These are phyloP conservation scores for Hypoxylon sp. DNA, from an alignment of 2,329 filamentous ascomycete genomes.

Conservation along the genomic window DNA sequence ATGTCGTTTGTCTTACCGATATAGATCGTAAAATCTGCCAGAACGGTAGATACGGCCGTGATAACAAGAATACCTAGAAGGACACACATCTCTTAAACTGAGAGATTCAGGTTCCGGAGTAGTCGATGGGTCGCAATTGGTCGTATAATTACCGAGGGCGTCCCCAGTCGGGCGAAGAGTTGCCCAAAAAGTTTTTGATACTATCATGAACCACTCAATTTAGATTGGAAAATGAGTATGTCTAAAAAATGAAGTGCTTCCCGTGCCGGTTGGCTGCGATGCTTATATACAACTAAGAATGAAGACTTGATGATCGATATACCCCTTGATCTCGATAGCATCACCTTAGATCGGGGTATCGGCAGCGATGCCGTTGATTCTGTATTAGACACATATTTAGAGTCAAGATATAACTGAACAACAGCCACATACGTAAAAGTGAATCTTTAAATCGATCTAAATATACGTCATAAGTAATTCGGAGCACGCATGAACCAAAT, in stretches of 20 bases:
- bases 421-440: constrained; percentile 33
- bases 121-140: neutral
- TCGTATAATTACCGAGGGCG: constrained; percentile 4
- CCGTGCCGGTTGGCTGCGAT: neutral
- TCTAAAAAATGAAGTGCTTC: neutral
- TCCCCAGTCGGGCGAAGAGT: constrained; percentile 21
- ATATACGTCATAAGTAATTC: constrained; percentile 7
- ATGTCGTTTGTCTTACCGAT: constrained; percentile 39
- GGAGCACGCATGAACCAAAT: neutral
- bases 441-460: neutral
- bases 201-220: constrained; percentile 6
- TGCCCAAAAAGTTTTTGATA: constrained; percentile 5
- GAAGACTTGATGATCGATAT: neutral
- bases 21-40: constrained; percentile 39
- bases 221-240: neutral
- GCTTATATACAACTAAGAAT: constrained; percentile 18
- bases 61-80: neutral
- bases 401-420: neutral
- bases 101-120: neutral
- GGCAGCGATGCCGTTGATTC: neutral
- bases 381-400: neutral
- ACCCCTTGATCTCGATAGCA: constrained; percentile 3
- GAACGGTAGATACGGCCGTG: neutral
- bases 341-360: constrained; percentile 15
- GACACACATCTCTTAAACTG: constrained; percentile 14